Percentiles rank a stretch among this genome's conserved stretches.
phyloP scores from a whole-genome alignment of 176 grass and related monocot genomes.

The Poa pratensis region DNA sequence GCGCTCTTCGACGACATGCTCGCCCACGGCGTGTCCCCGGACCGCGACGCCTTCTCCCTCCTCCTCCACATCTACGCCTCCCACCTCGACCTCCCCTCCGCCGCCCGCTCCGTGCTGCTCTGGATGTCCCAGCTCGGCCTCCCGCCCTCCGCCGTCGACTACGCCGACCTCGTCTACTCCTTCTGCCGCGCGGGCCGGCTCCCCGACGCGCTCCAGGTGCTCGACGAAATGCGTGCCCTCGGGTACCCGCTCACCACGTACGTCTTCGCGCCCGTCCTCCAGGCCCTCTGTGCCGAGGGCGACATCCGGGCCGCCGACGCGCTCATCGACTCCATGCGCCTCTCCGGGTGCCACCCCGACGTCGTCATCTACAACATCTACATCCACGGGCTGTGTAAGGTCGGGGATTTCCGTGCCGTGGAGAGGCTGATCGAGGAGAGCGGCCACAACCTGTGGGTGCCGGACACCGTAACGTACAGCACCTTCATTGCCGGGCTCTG shows the following conservation, averaged over 20 bases:
- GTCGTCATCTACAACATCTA: slow-evolving; percentile 80
- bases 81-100: slow-evolving; percentile 66
- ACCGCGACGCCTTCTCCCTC: slow-evolving; percentile 59
- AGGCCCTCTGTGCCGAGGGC: slow-evolving; percentile 52
- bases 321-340: slow-evolving; percentile 60
- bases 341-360: slow-evolving; percentile 58
- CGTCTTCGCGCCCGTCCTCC: slow-evolving; percentile 64
- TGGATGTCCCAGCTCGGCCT: slow-evolving; percentile 72
- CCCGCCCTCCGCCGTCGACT: slow-evolving; percentile 61
- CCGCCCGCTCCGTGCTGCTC: slow-evolving; percentile 58
- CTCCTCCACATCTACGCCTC: slow-evolving; percentile 86
- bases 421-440: slow-evolving; percentile 54
- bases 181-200: slow-evolving; percentile 58
- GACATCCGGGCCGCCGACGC: slow-evolving; percentile 51
- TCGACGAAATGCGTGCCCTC: slow-evolving; percentile 80
- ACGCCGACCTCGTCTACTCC: slow-evolving; percentile 64
- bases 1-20: slow-evolving; percentile 92
- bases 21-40: slow-evolving; percentile 55
- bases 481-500: slow-evolving; percentile 84
- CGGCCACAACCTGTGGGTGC: slow-evolving; percentile 56
- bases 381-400: slow-evolving; percentile 74
- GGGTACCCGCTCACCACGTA: slow-evolving; percentile 53
- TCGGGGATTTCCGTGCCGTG: slow-evolving; percentile 55
- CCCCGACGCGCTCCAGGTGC: slow-evolving; percentile 61
- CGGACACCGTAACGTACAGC: slow-evolving; percentile 82